Base-by-base conservation (phyloP, 1,139 yeast genomes). In the Yamadazyma pseudoaaseri region DNA sequence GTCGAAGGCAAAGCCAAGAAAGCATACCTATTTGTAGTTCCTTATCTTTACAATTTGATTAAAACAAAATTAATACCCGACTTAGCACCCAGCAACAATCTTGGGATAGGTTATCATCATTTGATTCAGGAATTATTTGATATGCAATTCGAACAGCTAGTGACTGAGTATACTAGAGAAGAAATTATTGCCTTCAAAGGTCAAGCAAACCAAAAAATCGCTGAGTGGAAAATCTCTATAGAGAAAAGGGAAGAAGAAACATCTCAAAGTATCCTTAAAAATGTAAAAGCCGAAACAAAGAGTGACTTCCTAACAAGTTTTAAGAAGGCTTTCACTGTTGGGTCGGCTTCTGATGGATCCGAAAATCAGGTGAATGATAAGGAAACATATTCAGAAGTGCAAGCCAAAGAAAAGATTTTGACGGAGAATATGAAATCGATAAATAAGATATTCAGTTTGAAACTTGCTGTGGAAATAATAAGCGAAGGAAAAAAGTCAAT, bases 241-340 rank as follows among this genome's bases (percentile, higher is more conserved):
- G 57, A 60, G 9, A 56, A 59, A 37, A 48, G 70, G 38, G 75
- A 69, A 42, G 62, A 60, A 25, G 71, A 67, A 43, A 67, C 73
- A 0, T 52, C 65, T 1, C 62, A 63, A 39, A 63, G 48, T 34
- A 68, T 70, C 27, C 51, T 64, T 33, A 61, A 62, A 39, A 65
- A 63, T 32, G 73, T 70, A 10, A 60, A 58, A 41, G 55, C 60
- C 6, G 74, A 68, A 43, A 52, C 72, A 1, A 70, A 69, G 33
- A 65, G 60, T 42, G 76, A 70, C 43, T 68, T 70, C 39, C 60
- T 79, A 35, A 62, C 79, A 24, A 75, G 81, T 48, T 83, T 83
- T 54, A 75, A 79, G 18, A 81, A 79, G 45, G 81, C 82, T 52
- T 64, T 75, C 37, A 65, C 74, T 8, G 70, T 76, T 28, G 68